Conservation (phyloP, 352 stramenopile genomes). For the Phytophthora fragariae region DNA sequence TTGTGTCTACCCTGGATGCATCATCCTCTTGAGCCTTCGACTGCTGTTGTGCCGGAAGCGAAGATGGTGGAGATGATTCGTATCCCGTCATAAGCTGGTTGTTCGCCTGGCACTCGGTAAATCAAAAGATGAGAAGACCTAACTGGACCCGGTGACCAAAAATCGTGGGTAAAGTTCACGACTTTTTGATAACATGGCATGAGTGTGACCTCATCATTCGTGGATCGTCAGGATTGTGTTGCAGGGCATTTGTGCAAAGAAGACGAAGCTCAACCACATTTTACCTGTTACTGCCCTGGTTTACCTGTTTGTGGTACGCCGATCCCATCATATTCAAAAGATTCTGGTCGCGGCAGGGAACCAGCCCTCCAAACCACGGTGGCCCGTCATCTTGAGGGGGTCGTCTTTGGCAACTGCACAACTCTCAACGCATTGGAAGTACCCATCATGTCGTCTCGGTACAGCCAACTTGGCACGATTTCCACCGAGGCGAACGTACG, state of each 20-base stretch:
- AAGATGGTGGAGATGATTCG: constrained; percentile 7
- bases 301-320: neutral
- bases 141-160: neutral
- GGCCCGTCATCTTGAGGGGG: neutral
- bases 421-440: constrained; percentile 51
- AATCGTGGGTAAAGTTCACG: constrained; percentile 6
- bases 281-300: neutral
- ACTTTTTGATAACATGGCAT: neutral
- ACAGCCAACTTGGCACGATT: constrained; percentile 45
- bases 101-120: neutral
- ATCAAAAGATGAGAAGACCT: constrained; percentile 8
- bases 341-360: constrained; percentile 35
- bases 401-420: neutral
- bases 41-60: neutral
- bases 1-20: constrained; percentile 2
- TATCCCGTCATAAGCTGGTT: constrained; percentile 14
- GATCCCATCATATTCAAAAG: constrained; percentile 26
- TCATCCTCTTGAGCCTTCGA: constrained; percentile 6
- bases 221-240: neutral
- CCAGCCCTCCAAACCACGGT: constrained; percentile 15
- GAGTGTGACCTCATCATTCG: constrained; percentile 9
- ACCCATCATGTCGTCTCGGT: constrained; percentile 56
- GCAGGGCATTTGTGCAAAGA: constrained; percentile 2
- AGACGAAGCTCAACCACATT: neutral
- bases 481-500: constrained; percentile 58